Base-by-base conservation (phyloP, 371 early-diverging fungal species). In the Syncephalastrum monosporum region DNA sequence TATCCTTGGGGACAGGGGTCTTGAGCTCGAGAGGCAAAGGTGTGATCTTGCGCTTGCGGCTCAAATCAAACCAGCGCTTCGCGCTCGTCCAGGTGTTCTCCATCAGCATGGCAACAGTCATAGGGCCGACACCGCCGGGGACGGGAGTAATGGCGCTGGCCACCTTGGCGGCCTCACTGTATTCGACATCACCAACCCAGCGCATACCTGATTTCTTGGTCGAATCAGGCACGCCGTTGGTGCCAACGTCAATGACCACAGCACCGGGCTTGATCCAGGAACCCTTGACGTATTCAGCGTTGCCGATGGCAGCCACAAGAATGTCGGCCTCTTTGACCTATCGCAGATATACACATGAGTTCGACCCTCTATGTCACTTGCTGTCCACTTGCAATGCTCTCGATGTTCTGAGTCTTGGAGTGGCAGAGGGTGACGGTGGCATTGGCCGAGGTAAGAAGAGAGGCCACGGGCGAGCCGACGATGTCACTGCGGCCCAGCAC, bases 91-190 rank as follows among this genome's bases (percentile, higher is more conserved):
- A 74, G 0, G 90, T 91, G 75, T 97, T 97, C 48, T 87, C 74
- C 77, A 97, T 75, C 23, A 97, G 74, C 95, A 97, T 95, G 44
- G 93, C 94, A 14, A 97, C 96, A 4, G 97, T 96, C 96, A 97
- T 95, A 10, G 97, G 97, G 0, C 96, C 97, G 8, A 96, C 96
- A 56, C 96, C 97, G 12, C 97, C 97, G 27, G 97, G 97, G 15
- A 97, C 97, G 3, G 97, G 95, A 1, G 96, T 95, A 63, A 95
- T 92, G 43, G 81, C 80, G 5, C 87, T 77, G 0, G 94, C 95
- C 4, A 88, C 84, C 47, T 81, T 43, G n/a, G 61, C 57, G 6
- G 92, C 94, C 10, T 64, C 70, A 1, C 83, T 82, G 65, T 81
- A 95, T 23, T 94, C 90, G 16, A 96, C 95, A 69, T 97, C 97